These are phyloP conservation scores for Lecanosticta acicola DNA, from an alignment of 2,329 filamentous ascomycete species.

Conservation along the genomic window DNA sequence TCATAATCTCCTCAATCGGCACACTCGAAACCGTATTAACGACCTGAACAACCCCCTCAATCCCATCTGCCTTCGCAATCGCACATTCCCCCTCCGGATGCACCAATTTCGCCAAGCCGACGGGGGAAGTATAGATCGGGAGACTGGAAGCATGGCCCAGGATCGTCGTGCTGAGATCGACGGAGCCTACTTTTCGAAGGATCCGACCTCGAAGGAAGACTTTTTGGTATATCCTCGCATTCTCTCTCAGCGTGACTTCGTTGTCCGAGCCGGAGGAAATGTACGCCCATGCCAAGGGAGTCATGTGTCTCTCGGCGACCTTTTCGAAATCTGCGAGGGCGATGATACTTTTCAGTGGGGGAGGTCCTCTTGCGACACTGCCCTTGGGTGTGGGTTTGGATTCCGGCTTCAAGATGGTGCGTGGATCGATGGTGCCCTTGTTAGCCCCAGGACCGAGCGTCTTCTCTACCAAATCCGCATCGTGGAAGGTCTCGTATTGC, in stretches of 20 bases:
- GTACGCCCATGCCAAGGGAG: slow-evolving; percentile 37
- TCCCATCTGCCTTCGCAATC: slow-evolving; percentile 25
- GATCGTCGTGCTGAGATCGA: slow-evolving; percentile 31
- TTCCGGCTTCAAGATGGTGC: slow-evolving; percentile 14
- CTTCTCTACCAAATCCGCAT: slow-evolving; percentile 36
- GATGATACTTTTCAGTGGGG: slow-evolving; percentile 42
- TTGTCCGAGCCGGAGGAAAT: slow-evolving; percentile 47
- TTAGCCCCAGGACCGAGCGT: slow-evolving; percentile 38
- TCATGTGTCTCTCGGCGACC: slow-evolving; percentile 33
- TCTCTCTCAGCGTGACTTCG: slow-evolving; percentile 39
- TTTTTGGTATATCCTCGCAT: slow-evolving; percentile 36
- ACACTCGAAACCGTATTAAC: slow-evolving; percentile 28
- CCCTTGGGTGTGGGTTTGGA: slow-evolving; percentile 14
- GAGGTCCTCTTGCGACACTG: slow-evolving; percentile 29
- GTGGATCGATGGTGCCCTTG: slow-evolving; percentile 26
- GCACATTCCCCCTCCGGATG: slow-evolving; percentile 32
- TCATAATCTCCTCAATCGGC: slow-evolving; percentile 28
- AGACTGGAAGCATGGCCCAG: slow-evolving; percentile 27
- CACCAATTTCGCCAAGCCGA: slow-evolving; percentile 29
- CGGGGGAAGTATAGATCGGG: slow-evolving; percentile 34
- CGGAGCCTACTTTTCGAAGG: slow-evolving; percentile 34
- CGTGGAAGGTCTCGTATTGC: slow-evolving; percentile 49
- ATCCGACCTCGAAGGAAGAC: slow-evolving; percentile 43
- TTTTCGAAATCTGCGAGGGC: slow-evolving; percentile 42
- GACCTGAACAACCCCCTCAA: slow-evolving; percentile 25